Evolutionary conservation across 1,284 basidiomycete genomes (phyloP), one percentile per base, ranked within the genome.

Genomic region (Moniliophthora roreri): DNA sequence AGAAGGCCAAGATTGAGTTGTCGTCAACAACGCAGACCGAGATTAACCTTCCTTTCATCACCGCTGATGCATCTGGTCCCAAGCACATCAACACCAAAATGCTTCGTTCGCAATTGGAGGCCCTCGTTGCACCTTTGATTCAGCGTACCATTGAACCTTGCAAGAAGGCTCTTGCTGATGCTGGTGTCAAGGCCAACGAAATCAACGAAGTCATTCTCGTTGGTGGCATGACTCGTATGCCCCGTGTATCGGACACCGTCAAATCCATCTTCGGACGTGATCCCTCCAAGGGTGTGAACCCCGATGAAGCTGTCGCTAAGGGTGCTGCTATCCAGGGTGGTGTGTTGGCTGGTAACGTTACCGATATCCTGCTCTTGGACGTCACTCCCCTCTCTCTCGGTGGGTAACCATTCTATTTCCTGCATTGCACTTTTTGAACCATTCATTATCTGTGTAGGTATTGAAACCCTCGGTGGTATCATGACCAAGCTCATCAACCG

Each of bases 1-100:
- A 98, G 81, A 98, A 98, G 81, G 96, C 96, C 62, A 99, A 99
- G 85, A 97, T 97, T 56, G 96, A 98, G 72, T 80, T 98, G 20
- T 98, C 95, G 37, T 95, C 92, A 23, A 92, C 95, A 5, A 79
- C 89, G 0, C 90, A 95, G 71, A 99, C 95, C 50, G 96, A 98
- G 72, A 86, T 98, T 76, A 96, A 95, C 73, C 73, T 98, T 62
- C 96, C 95, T 2, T 98, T 98, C 84, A 97, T 99, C 74, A 95
- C 95, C 53, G 94, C 94, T 24, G 93, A 95, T 66, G 91, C 92
- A 4, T 84, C 87, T 8, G 96, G 96, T 20, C 93, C 96, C 56
- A 95, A 96, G 77, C 96, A 98, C 75, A 95, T 98, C 78, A 98
- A 98, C 85, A 67, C 80, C 60, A 95, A 93, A 72, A 78, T 98